These are phyloP conservation scores for Rhizophora apiculata DNA, from an alignment of 345 rosid species.

Conservation along the genomic window DNA sequence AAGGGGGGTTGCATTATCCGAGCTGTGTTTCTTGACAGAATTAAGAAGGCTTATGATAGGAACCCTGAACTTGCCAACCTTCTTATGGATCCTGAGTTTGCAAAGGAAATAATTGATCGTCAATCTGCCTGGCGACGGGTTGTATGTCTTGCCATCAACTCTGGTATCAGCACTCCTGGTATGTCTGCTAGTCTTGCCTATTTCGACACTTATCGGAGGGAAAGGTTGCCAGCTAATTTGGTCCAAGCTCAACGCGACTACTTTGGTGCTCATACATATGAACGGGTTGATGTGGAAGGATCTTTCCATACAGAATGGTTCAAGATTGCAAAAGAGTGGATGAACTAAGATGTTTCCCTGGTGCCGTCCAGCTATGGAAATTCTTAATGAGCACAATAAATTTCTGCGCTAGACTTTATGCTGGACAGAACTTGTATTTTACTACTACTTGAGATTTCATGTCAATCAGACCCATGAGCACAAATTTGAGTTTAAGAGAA, in stretches of 20 bases:
- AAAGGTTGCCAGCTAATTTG: constrained; percentile 79
- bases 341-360: constrained; percentile 25
- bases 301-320: constrained; percentile 98
- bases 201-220: constrained; percentile 85
- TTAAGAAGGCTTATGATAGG: constrained; percentile 94
- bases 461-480: too few relatives aligned
- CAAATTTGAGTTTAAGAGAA: too few relatives aligned
- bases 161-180: constrained; percentile 92
- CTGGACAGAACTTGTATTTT: too few relatives aligned
- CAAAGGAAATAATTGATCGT: constrained; percentile 83
- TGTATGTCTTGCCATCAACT: constrained; percentile 76
- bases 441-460: too few relatives aligned
- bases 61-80: constrained; percentile 82
- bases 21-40: constrained; percentile 87
- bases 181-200: constrained; percentile 97
- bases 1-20: constrained; percentile 97
- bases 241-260: constrained; percentile 97
- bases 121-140: constrained; percentile 98
- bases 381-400: constrained; percentile 25
- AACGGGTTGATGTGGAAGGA: constrained; percentile 84
- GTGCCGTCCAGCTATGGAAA: constrained; percentile 11
- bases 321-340: constrained; percentile 74
- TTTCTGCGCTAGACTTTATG: constrained; percentile 15
- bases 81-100: constrained; percentile 93
- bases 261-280: constrained; percentile 98